A percentile compares a stretch with the other conserved stretches of the same genome.
These are phyloP conservation scores for Onygena corvina DNA, from an alignment of 2,329 filamentous ascomycete species.

Conservation along the genomic window DNA sequence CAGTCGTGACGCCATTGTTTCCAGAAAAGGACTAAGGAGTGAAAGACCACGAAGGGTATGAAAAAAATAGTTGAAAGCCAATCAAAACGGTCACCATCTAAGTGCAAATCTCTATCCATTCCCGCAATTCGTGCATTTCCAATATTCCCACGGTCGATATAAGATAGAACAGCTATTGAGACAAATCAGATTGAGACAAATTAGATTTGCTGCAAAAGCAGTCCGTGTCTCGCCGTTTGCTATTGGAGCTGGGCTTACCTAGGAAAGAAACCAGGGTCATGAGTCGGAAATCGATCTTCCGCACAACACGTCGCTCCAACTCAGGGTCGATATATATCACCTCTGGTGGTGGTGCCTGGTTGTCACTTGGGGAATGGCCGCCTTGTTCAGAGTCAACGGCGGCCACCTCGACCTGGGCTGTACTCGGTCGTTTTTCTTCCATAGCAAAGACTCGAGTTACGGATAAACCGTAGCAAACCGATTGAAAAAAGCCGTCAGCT, in stretches of 20 bases:
- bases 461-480: too few relatives aligned
- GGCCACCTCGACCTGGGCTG: too few relatives aligned
- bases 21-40: constrained; percentile 34
- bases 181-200: constrained; percentile 38
- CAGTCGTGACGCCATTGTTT: constrained; percentile 21
- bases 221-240: too few relatives aligned
- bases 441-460: too few relatives aligned
- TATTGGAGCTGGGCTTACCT: constrained; percentile 74
- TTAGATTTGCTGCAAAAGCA: too few relatives aligned
- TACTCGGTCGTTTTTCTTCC: too few relatives aligned
- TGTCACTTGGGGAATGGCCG: too few relatives aligned
- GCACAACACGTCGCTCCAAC: constrained; percentile 42
- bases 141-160: constrained; percentile 28
- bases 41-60: constrained; percentile 37
- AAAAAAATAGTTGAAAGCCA: constrained; percentile 45
- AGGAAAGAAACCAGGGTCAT: constrained; percentile 72
- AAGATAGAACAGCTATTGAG: too few relatives aligned
- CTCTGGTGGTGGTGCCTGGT: too few relatives aligned
- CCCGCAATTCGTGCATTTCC: constrained; percentile 45
- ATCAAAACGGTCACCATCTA: constrained; percentile 38
- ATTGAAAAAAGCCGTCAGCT: too few relatives aligned
- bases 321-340: too few relatives aligned
- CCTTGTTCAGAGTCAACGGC: too few relatives aligned
- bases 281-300: constrained; percentile 63
- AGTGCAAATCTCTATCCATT: constrained; percentile 39